phyloP scores from a whole-genome alignment of 2,329 filamentous ascomycete genomes.

The Penicillium sp. region DNA sequence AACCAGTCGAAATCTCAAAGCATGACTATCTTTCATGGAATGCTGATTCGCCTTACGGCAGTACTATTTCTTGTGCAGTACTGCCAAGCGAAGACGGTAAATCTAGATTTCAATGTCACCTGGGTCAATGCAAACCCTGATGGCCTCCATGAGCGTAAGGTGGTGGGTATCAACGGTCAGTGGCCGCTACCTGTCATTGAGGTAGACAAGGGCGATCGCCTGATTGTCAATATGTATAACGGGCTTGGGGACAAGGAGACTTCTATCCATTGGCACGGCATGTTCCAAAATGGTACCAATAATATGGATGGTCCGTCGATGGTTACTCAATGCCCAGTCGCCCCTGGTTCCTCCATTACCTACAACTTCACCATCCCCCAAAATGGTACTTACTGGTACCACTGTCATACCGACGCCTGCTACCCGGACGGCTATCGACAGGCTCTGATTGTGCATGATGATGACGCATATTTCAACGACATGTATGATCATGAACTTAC shows the following conservation, averaged over 20 bases:
- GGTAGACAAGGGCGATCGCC: conserved; percentile 69
- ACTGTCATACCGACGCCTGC: conserved; percentile 1
- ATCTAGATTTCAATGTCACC: conserved; percentile 51
- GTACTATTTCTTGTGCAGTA: conserved; percentile 10
- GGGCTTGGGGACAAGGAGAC: conserved; percentile 63
- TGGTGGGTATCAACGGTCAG: conserved; percentile 71
- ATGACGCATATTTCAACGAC: background rate
- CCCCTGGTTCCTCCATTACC: conserved; percentile 53
- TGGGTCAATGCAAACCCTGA: conserved; percentile 59
- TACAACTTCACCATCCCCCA: background rate
- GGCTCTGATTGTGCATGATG: conserved; percentile 2
- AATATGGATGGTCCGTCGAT: conserved; percentile 71
- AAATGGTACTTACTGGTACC: conserved; percentile 7
- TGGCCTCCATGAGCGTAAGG: conserved; percentile 49
- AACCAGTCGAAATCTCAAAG: background rate
- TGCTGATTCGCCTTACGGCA: background rate
- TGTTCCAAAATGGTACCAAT: conserved; percentile 74
- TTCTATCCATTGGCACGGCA: conserved; percentile 73
- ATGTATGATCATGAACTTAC: background rate
- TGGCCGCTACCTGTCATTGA: conserved; percentile 74
- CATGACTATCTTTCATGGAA: background rate
- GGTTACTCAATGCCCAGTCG: conserved; percentile 67
- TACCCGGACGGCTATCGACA: conserved; percentile 1
- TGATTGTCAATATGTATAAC: conserved; percentile 70
- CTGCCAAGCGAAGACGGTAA: conserved; percentile 19